phyloP scores from a whole-genome alignment of 2,329 filamentous ascomycete species.

The Cladosporium sp. region DNA sequence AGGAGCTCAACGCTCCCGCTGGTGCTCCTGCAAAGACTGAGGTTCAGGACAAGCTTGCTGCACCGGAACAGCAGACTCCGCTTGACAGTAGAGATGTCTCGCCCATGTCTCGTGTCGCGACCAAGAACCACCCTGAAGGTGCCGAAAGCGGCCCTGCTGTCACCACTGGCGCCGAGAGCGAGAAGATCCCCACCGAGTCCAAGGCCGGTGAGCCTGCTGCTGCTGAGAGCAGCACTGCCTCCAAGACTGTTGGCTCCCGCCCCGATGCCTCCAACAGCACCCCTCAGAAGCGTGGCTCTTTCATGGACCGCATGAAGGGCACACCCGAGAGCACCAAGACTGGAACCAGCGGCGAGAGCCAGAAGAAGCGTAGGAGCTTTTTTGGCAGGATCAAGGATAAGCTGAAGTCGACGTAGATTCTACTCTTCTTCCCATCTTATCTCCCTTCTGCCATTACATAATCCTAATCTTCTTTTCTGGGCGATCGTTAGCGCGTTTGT shows the following conservation, averaged over 20 bases:
- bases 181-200: constrained; percentile 24
- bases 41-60: constrained; percentile 6
- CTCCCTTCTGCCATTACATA: background rate
- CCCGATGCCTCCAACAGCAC: constrained; percentile 20
- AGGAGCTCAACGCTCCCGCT: constrained; percentile 15
- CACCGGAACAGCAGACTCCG: constrained; percentile 1
- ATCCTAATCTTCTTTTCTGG: background rate
- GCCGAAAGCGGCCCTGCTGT: constrained; percentile 4
- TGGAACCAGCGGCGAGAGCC: constrained; percentile 29
- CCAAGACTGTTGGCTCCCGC: constrained; percentile 24
- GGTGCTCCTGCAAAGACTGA: constrained; percentile 14
- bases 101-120: constrained; percentile 13
- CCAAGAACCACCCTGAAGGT: constrained; percentile 12
- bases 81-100: constrained; percentile 11
- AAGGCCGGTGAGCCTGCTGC: constrained; percentile 20
- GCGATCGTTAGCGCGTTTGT: background rate
- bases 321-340: constrained; percentile 38
- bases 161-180: constrained; percentile 21
- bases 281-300: constrained; percentile 25
- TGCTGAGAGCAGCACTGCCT: constrained; percentile 20
- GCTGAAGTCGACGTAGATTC: constrained; percentile 27
- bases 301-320: constrained; percentile 28
- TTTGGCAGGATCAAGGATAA: constrained; percentile 48
- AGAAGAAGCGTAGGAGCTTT: constrained; percentile 46
- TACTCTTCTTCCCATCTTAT: constrained; percentile 1